Evolutionary conservation across 1,284 basidiomycete species (phyloP), one percentile per base, ranked within the genome.

Genomic region (Porogramme epimiltina): DNA sequence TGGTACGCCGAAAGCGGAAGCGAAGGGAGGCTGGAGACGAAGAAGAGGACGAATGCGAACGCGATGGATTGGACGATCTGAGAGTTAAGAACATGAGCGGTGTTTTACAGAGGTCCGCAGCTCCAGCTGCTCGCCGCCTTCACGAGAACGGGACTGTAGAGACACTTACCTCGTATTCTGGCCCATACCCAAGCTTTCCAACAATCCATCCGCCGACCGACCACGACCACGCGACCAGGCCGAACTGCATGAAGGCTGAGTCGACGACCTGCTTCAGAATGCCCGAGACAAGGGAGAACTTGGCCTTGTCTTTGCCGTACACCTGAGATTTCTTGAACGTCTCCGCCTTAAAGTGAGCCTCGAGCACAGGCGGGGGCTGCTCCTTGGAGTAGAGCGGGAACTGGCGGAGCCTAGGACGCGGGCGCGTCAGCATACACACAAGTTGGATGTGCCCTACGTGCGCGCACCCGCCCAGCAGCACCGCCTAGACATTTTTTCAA

Each of bases 291-390:
- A 97, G 73, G 1, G 84, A 81, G 70, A 91, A 96, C 62, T 82
- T 81, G n/a, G 94, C 89, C 73, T 98, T 98, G 79, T 96, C 93
- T 45, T 81, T 82, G 18, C 94, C 93, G 73, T 99, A 99, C 23
- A 77, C 73, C 70, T 98, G 95, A 1, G 93, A 95, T 65, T 97
- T 97, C 54, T 83, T 73, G 70, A 95, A 97, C 6, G 86, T 87
- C 1, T 89, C 84, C 16, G 76, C 68, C 6, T 80, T 78, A 59
- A 97, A 89, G 66, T 96, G 89, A 0, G 73, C 72, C 0, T 81
- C 83, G 3, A 98, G 81, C 1, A 83, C 86, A 0, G 81, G 68
- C 0, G 95, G 95, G 0, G 95, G 93, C n/a, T 79, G 73, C 0
- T 78, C 81, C 61, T 88, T 89, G 1, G 81, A 85, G 70, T 94